Evolutionary conservation across 768 basidiomycete genomes (phyloP), one percentile per base, ranked within the genome.

Genomic region (Cyclocybe cylindracea): DNA sequence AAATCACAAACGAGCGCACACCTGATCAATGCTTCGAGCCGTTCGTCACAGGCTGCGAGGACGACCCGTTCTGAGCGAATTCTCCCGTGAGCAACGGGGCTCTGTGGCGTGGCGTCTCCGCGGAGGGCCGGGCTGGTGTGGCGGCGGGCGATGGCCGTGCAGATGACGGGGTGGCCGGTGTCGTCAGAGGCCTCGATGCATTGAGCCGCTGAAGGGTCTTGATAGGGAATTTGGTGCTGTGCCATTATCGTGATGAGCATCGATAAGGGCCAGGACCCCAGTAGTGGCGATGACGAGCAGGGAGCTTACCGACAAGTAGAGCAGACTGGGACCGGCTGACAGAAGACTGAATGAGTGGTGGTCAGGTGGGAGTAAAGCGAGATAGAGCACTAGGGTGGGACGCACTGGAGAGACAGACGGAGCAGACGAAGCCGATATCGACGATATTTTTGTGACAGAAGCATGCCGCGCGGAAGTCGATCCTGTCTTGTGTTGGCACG

Each of bases 361-460:
- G 53, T n/a, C 38, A 51, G 18, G 33, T 37, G 7, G 43, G 41
- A 35, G 38, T 31, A 44, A 39, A 51, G 51, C 14, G 38, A 31
- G 39, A 36, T 39, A 24, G 47, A 47, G n/a, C n/a, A n/a, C n/a
- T n/a, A n/a, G n/a, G n/a, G 45, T 19, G 46, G 36, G 44, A 59
- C 91, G 51, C 60, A 97, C 95, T 98, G 24, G 94, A 96, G 31
- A 99, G 72, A 67, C 97, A 99, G 32, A 99, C 94, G n/a, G 94
- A 96, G 67, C 97, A 99, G 16, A 99, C 94, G 60, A 94, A 99
- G 48, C 94, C 97, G 47, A 98, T 83, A 65, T 98, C 96, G 37
- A 98, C 84, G 43, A 97, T 96, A 47, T 88, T 87, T 68, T 98
- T 97, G 71, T 98, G 97, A 72, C 97, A 99, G 75, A 99, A 98